Evolutionary conservation across 352 stramenopile genomes (phyloP).

Genomic region (Globisporangium megalacanthum): DNA sequence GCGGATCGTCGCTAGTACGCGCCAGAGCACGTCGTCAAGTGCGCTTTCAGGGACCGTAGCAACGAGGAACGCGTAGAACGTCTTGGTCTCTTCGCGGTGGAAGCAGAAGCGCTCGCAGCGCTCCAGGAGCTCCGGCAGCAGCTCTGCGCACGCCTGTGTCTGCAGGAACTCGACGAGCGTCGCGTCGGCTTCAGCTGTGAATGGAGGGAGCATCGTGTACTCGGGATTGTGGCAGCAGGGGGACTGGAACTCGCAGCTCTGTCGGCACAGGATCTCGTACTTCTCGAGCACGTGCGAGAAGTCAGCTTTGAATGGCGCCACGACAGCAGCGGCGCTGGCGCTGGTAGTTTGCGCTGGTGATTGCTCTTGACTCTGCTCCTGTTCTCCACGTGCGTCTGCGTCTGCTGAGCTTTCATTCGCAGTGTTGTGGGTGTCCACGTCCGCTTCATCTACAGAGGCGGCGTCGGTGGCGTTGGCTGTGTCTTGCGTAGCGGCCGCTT

Average conservation of each 20-base stretch:
- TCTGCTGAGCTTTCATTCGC: not conserved
- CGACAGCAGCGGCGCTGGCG: constrained; percentile 5
- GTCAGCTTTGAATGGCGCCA: constrained; percentile 9
- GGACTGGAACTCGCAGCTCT: constrained; percentile 57
- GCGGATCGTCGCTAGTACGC: constrained; percentile 28
- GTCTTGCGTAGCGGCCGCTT: not conserved
- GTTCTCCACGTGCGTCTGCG: not conserved
- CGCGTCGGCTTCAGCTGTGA: constrained; percentile 7
- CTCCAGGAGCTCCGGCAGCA: constrained; percentile 15
- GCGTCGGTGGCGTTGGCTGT: not conserved
- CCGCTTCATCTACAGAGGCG: not conserved
- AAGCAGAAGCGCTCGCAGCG: constrained; percentile 32
- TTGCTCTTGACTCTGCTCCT: not conserved
- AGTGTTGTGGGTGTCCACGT: not conserved
- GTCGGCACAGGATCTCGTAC: constrained; percentile 46
- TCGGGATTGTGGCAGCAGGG: constrained; percentile 34
- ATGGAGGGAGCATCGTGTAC: constrained; percentile 44
- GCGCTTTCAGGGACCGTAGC: constrained; percentile 16
- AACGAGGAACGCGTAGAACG: constrained; percentile 34
- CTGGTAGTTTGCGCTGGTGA: not conserved
- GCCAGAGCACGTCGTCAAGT: constrained; percentile 20
- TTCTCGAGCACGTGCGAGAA: constrained; percentile 49
- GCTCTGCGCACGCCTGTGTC: constrained; percentile 13
- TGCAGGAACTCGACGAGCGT: constrained; percentile 10
- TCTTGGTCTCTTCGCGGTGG: constrained; percentile 20